Base-by-base conservation (phyloP, 2,329 filamentous ascomycete genomes). In the Septoria petroselini region DNA sequence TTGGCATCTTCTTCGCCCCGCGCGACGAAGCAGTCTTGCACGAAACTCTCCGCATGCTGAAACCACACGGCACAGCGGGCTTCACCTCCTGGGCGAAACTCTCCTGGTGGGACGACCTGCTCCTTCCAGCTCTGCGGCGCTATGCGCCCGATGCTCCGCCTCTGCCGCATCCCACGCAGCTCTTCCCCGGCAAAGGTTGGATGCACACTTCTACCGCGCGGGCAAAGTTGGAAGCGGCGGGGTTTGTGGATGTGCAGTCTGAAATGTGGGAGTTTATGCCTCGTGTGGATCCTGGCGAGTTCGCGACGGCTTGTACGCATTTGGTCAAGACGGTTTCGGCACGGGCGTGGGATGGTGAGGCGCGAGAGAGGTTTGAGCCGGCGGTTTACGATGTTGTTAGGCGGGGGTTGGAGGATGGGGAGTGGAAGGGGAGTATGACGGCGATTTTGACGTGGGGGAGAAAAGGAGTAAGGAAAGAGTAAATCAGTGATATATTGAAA, bases 1-100 rank as follows among this genome's bases (percentile, higher is more conserved):
- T 46, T n/a, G 42, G 42, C 9, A 34, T 46, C 23, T 38, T 37
- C 31, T 46, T 29, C 23, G 33, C 42, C 1, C 42, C 31, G 15
- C 14, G 38, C 6, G 33, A 45, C 9, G 33, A 27, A 4, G 21
- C 31, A 3, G 31, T 46, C 2, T 3, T 46, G 42, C 1, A 23
- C 6, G 15, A 38, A 11, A 46, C 33, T 11, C 27, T 27, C 15
- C 42, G 42, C 33, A 46, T 46, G 33, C 23, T 46, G 14, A 46
- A 45, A 25, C 21, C 41, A 11, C 8, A n/a, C 41, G n/a, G n/a
- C n/a, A n/a, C n/a, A n/a, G n/a, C n/a, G n/a, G n/a, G n/a, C n/a
- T n/a, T n/a, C n/a, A n/a, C n/a, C n/a, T n/a, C n/a, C n/a, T n/a
- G n/a, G n/a, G n/a, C n/a, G n/a, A n/a, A n/a, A n/a, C n/a, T n/a